A percentile compares a stretch with the other conserved stretches of the same genome.
Conservation (phyloP, 192 early-diverging fungal genomes). For the Chytriomyces confervae region DNA sequence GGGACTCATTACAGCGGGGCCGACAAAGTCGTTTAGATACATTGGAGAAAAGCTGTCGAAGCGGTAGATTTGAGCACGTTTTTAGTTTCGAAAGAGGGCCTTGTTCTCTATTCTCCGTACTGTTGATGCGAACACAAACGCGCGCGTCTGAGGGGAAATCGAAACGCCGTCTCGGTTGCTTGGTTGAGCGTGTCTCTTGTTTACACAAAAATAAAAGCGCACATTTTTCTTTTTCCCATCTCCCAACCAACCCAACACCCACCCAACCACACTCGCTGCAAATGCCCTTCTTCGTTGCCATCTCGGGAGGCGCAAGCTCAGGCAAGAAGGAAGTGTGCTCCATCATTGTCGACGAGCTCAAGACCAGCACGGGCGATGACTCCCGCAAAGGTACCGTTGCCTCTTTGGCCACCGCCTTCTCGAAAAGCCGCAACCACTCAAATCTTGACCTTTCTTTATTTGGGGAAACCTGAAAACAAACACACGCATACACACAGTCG, state of each 20-base stretch:
- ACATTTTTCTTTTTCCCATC: too few relatives aligned
- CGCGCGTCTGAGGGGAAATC: too few relatives aligned
- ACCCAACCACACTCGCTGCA: not conserved
- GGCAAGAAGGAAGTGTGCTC: slow-evolving; percentile 59
- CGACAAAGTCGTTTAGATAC: slow-evolving; percentile 44
- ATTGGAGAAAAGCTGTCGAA: slow-evolving; percentile 51
- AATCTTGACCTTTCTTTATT: not conserved
- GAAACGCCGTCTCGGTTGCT: too few relatives aligned
- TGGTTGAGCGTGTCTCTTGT: too few relatives aligned
- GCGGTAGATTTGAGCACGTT: too few relatives aligned
- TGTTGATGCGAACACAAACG: not conserved
- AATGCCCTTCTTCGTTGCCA: slow-evolving; percentile 56
- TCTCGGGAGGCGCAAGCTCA: slow-evolving; percentile 57
- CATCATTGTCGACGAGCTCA: slow-evolving; percentile 41
- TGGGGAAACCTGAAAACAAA: not conserved
- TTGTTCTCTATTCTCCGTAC: not conserved
- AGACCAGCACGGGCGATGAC: slow-evolving; percentile 21
- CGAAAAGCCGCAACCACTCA: not conserved
- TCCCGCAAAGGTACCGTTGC: not conserved
- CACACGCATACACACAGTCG: not conserved
- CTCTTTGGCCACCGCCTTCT: not conserved
- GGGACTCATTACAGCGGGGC: slow-evolving; percentile 89
- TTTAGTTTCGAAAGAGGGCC: slow-evolving; percentile 6
- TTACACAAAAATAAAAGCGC: too few relatives aligned
- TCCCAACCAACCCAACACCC: too few relatives aligned